Evolutionary conservation across 2,329 filamentous ascomycete genomes (phyloP).

Genomic region (Botryotinia narcissicola): DNA sequence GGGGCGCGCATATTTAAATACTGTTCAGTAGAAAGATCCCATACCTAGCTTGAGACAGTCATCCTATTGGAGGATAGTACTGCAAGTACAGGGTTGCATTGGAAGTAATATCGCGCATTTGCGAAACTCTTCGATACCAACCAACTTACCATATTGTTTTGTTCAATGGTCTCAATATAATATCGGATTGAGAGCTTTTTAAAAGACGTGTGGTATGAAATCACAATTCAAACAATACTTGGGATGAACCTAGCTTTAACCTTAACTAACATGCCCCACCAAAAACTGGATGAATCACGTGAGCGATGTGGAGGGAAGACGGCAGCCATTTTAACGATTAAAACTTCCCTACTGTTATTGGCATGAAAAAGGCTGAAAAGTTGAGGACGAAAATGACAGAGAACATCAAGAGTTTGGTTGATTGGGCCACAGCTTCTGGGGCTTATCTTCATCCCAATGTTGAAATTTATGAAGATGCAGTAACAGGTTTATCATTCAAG

Average conservation of each 20-base stretch:
- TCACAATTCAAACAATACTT: neutral
- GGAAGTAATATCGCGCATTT: neutral
- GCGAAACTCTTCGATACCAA: neutral
- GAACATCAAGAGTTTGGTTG: conserved; percentile 42
- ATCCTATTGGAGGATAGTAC: conserved; percentile 12
- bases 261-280: neutral
- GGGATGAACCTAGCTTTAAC: neutral
- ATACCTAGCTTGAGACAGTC: neutral
- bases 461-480: conserved; percentile 51
- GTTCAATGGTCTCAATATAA: neutral
- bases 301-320: neutral
- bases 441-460: conserved; percentile 51
- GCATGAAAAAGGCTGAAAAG: neutral
- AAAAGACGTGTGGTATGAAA: neutral
- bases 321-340: neutral
- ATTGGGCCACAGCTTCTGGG: conserved; percentile 49
- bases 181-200: neutral
- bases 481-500: conserved; percentile 54
- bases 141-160: neutral
- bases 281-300: neutral
- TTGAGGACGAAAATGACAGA: conserved; percentile 1
- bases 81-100: neutral
- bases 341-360: neutral
- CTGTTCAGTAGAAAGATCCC: neutral
- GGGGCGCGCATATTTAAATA: neutral